Evolutionary conservation across 306 rosid species (phyloP).

Genomic region (Lagenaria siceraria): DNA sequence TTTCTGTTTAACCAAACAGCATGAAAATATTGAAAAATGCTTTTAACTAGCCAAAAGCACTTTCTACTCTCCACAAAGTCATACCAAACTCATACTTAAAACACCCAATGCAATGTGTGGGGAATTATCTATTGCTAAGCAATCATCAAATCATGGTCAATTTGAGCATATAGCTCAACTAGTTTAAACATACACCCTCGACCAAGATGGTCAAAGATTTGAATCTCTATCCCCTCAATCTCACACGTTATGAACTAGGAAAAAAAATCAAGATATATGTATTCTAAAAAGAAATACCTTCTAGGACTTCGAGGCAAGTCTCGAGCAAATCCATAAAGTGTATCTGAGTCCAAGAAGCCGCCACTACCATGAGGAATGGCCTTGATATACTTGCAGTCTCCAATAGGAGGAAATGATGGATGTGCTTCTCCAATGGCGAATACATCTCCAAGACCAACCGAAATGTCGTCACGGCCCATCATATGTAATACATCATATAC

Average conservation of each 20-base stretch:
- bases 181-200: no score
- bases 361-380: slow-evolving; percentile 83
- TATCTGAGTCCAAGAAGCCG: slow-evolving; percentile 77
- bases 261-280: not conserved
- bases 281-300: slow-evolving; percentile 31
- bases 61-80: not conserved
- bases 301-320: slow-evolving; percentile 71
- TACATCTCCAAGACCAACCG: slow-evolving; percentile 63
- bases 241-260: no score
- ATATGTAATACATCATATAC: slow-evolving; percentile 73
- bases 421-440: slow-evolving; percentile 61
- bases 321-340: slow-evolving; percentile 80
- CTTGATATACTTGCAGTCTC: slow-evolving; percentile 53
- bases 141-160: not conserved
- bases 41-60: not conserved
- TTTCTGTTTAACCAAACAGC: not conserved
- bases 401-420: slow-evolving; percentile 31
- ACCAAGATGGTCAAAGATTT: no score
- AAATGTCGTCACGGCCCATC: slow-evolving; percentile 94
- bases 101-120: not conserved
- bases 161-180: no score
- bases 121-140: not conserved
- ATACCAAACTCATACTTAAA: not conserved
- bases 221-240: no score
- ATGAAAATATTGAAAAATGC: not conserved